phyloP scores from a whole-genome alignment of 2,329 filamentous ascomycete species.

The Gaeumannomyces sp. region DNA sequence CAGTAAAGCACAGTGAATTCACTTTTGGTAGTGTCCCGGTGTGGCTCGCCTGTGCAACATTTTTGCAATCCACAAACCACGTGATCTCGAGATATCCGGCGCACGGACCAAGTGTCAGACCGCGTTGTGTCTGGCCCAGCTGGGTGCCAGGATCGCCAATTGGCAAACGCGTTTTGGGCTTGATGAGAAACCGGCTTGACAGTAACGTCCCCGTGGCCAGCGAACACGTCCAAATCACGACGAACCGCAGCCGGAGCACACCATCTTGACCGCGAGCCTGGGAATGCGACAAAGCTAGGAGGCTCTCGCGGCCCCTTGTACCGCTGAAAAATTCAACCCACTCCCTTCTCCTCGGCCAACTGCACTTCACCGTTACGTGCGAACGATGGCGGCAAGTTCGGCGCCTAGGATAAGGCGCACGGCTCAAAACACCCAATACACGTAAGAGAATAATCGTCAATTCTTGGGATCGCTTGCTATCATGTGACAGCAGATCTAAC shows the following conservation, averaged over 20 bases:
- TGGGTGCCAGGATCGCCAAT: background rate
- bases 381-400: constrained; percentile 18
- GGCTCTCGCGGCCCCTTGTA: constrained; percentile 3
- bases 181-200: background rate
- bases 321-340: background rate
- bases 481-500: background rate
- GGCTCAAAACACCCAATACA: constrained; percentile 42
- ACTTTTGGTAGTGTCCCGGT: too few species aligned
- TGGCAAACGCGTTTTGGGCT: background rate
- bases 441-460: constrained; percentile 26
- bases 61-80: background rate
- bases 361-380: background rate
- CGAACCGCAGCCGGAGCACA: background rate
- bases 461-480: background rate
- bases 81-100: background rate
- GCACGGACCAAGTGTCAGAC: background rate
- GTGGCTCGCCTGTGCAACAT: too few species aligned
- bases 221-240: background rate
- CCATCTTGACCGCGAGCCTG: background rate
- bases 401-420: constrained; percentile 39
- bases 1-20: too few species aligned
- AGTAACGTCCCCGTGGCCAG: too few species aligned
- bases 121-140: background rate
- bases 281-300: constrained; percentile 5
- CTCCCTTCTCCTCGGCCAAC: background rate